Evolutionary conservation across 2,329 filamentous ascomycete genomes (phyloP).

Genomic region (Fusarium bulbicola): DNA sequence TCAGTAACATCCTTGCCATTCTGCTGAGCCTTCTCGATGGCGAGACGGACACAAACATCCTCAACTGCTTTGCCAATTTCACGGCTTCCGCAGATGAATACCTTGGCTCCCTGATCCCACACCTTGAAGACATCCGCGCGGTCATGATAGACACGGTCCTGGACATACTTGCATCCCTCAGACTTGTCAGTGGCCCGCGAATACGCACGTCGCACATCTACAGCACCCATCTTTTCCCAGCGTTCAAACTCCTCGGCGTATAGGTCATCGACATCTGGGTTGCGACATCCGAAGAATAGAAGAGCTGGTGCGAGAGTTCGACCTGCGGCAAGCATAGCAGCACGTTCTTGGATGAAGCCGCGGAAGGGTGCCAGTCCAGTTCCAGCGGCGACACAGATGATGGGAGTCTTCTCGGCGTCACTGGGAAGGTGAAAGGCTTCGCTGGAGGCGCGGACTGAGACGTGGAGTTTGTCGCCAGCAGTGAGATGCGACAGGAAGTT

Average conservation of each 20-base stretch:
- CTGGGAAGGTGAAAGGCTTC: constrained; percentile 61
- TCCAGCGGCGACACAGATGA: constrained; percentile 62
- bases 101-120: constrained; percentile 58
- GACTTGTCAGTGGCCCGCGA: constrained; percentile 52
- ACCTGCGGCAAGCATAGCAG: constrained; percentile 59
- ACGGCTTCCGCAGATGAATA: constrained; percentile 72
- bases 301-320: constrained; percentile 66
- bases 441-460: constrained; percentile 58
- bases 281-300: constrained; percentile 72
- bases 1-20: constrained; percentile 43
- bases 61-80: constrained; percentile 59
- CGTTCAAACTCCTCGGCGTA: constrained; percentile 66
- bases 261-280: constrained; percentile 63
- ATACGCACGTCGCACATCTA: constrained; percentile 69
- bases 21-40: constrained; percentile 44
- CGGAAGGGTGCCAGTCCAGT: constrained; percentile 70
- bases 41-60: constrained; percentile 49
- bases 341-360: constrained; percentile 70
- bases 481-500: constrained; percentile 65
- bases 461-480: constrained; percentile 54
- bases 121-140: constrained; percentile 48
- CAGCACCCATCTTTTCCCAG: constrained; percentile 62
- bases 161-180: constrained; percentile 59
- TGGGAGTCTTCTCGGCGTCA: constrained; percentile 55
- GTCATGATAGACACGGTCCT: constrained; percentile 54